Conservation (phyloP, 2,329 filamentous ascomycete species). For the Fusarium sp. region DNA sequence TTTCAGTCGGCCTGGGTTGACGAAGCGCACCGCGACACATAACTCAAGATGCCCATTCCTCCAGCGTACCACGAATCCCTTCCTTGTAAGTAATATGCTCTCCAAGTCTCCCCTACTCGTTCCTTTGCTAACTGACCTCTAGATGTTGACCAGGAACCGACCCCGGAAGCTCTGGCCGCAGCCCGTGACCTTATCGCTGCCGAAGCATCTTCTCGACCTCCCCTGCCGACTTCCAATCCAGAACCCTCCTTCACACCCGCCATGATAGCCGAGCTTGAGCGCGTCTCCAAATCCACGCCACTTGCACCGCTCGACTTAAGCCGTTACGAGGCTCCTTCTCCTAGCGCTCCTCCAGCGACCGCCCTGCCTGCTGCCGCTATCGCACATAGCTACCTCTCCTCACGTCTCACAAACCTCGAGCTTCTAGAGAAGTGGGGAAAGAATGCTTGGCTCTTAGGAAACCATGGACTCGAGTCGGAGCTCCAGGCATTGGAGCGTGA, state of each 20-base stretch:
- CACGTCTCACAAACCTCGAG: conserved; percentile 66
- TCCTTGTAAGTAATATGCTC: conserved; percentile 67
- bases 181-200: conserved; percentile 75
- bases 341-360: conserved; percentile 62
- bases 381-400: conserved; percentile 60
- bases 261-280: conserved; percentile 74
- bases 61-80: conserved; percentile 76
- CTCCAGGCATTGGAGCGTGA: conserved; percentile 74
- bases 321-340: conserved; percentile 77
- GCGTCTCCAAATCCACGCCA: conserved; percentile 60
- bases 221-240: conserved; percentile 62
- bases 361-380: conserved; percentile 66
- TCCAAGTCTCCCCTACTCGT: not conserved
- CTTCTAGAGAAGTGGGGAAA: conserved; percentile 85
- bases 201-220: conserved; percentile 64
- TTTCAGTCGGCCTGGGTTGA: not conserved
- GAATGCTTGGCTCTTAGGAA: conserved; percentile 90
- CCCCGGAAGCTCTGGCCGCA: conserved; percentile 67
- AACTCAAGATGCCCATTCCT: conserved; percentile 41
- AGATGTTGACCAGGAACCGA: conserved; percentile 86
- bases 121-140: conserved; percentile 33
- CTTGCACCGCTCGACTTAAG: conserved; percentile 71
- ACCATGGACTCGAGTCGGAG: conserved; percentile 80
- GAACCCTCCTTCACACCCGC: conserved; percentile 69
- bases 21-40: conserved; percentile 3